Percentiles rank a stretch among this genome's conserved stretches.
Conservation (phyloP, 306 rosid species). For the Lathyrus tuberosus region DNA sequence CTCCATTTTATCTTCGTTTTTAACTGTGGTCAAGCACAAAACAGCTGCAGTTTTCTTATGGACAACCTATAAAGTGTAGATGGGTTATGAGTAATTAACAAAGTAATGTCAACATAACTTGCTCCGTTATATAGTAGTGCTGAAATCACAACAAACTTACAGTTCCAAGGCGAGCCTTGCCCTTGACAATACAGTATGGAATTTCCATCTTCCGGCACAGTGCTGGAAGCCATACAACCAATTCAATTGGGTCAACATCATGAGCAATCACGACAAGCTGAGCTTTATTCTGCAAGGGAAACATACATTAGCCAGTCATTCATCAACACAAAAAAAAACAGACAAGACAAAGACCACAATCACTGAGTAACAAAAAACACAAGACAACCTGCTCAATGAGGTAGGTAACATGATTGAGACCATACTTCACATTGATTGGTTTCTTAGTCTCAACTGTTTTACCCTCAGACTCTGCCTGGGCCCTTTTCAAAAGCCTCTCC, state of each 20-base stretch:
- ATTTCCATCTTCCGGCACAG: conserved; percentile 90
- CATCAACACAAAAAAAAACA: background rate
- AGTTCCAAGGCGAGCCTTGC: conserved; percentile 80
- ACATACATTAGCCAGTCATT: background rate
- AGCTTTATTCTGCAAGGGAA: conserved; percentile 65
- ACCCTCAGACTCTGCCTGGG: conserved; percentile 73
- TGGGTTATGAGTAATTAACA: background rate
- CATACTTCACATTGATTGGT: conserved; percentile 73
- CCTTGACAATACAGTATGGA: conserved; percentile 87
- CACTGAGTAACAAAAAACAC: background rate
- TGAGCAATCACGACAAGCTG: conserved; percentile 88
- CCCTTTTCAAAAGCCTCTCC: conserved; percentile 72
- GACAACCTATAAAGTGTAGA: conserved; percentile 53
- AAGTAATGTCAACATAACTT: background rate
- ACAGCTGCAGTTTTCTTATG: conserved; percentile 83
- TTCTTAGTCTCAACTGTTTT: conserved; percentile 67
- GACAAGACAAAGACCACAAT: background rate
- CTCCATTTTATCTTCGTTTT: conserved; percentile 82
- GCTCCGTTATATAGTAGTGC: background rate
- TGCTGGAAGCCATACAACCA: conserved; percentile 90
- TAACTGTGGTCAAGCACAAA: conserved; percentile 78
- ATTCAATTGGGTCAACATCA: conserved; percentile 79
- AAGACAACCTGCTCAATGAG: conserved; percentile 69
- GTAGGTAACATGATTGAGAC: conserved; percentile 81
- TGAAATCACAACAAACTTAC: conserved; percentile 36